These are phyloP conservation scores for Colletotrichum liaoningense DNA, from an alignment of 2,329 filamentous ascomycete genomes.

Conservation along the genomic window DNA sequence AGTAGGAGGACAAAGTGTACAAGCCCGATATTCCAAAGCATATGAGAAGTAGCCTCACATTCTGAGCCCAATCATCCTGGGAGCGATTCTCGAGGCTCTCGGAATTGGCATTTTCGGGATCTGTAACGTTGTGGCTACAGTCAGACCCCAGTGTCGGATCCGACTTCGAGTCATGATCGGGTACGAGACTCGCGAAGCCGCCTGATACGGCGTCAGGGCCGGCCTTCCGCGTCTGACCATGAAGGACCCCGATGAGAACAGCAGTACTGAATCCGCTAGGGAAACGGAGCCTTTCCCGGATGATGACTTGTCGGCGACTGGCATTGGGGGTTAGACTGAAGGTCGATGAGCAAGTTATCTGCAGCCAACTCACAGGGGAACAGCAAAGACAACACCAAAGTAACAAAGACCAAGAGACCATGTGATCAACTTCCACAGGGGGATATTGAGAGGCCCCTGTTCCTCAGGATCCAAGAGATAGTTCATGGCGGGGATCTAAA, in stretches of 20 bases:
- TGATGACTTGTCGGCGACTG: conserved; percentile 87
- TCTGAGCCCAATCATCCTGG: conserved; percentile 51
- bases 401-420: conserved; percentile 96
- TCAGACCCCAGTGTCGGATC: not conserved
- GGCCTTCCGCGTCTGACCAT: conserved; percentile 64
- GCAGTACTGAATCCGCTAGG: conserved; percentile 96
- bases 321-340: not conserved
- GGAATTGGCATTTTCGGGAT: conserved; percentile 9
- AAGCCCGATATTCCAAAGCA: conserved; percentile 70
- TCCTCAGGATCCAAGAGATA: conserved; percentile 84
- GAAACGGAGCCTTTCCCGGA: conserved; percentile 91
- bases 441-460: conserved; percentile 79
- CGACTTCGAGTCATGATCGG: conserved; percentile 28
- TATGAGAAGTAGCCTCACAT: conserved; percentile 65
- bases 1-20: conserved; percentile 88
- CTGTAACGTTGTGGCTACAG: not conserved
- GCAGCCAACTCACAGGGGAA: conserved; percentile 73
- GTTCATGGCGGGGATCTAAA: conserved; percentile 85
- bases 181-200: conserved; percentile 56
- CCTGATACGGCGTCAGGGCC: conserved; percentile 46
- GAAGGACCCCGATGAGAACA: conserved; percentile 89
- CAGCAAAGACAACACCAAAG: conserved; percentile 96
- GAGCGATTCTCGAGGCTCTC: conserved; percentile 25
- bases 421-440: conserved; percentile 81
- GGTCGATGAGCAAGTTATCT: not conserved